phyloP scores from a whole-genome alignment of 129 eudicot species.

The Dittrichia graveolens region DNA sequence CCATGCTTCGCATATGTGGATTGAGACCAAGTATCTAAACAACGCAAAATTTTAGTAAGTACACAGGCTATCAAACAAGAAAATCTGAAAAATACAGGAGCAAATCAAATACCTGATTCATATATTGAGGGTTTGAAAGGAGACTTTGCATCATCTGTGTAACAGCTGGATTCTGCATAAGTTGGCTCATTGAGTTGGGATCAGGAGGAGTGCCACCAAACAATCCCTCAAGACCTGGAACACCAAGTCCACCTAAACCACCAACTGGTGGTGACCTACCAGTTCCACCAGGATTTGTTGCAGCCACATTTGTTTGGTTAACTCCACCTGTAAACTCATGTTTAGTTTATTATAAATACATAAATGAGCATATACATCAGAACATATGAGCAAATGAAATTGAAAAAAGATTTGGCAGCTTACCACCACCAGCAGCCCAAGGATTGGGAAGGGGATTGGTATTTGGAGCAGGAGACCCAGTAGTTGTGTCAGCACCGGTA shows the following conservation, averaged over 20 bases:
- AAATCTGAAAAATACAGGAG: not conserved
- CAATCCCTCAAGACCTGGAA: slow-evolving; percentile 61
- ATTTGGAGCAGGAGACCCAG: slow-evolving; percentile 71
- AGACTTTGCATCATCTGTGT: slow-evolving; percentile 83
- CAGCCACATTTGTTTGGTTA: slow-evolving; percentile 48
- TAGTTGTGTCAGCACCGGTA: slow-evolving; percentile 54
- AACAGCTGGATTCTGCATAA: slow-evolving; percentile 84
- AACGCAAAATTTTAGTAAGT: slow-evolving; percentile 20
- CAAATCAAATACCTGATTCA: slow-evolving; percentile 65
- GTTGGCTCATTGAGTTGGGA: slow-evolving; percentile 57
- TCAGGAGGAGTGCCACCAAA: slow-evolving; percentile 65
- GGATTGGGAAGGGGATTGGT: slow-evolving; percentile 87
- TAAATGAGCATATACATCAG: not conserved
- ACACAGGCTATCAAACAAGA: slow-evolving; percentile 3
- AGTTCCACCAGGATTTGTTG: slow-evolving; percentile 51
- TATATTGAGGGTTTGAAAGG: slow-evolving; percentile 83
- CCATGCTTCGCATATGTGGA: slow-evolving; percentile 73
- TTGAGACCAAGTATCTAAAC: slow-evolving; percentile 61
- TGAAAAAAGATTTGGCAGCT: slow-evolving; percentile 16
- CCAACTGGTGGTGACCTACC: slow-evolving; percentile 54
- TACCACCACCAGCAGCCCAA: slow-evolving; percentile 74
- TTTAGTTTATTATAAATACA: slow-evolving; percentile 6
- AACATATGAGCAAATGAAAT: slow-evolving; percentile 6
- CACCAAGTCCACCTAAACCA: slow-evolving; percentile 72
- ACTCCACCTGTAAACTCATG: slow-evolving; percentile 48